Percentiles rank a stretch among this genome's conserved stretches.
These are phyloP conservation scores for Wallacemonas sp. DNA, from an alignment of 208 protist species.

Conservation along the genomic window DNA sequence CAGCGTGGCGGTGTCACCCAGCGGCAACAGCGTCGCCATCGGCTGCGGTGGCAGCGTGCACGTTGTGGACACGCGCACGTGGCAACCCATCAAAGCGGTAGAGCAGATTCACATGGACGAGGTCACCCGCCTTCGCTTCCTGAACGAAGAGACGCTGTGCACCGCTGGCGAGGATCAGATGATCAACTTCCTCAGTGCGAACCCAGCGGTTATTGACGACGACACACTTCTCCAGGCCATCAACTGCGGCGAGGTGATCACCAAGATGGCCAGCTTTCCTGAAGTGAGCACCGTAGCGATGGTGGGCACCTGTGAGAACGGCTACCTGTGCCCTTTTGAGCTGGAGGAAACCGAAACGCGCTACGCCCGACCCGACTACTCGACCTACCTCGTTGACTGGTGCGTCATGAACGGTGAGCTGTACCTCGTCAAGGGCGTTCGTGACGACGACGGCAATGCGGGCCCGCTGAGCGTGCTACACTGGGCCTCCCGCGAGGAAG, in stretches of 20 bases:
- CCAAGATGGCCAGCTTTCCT: slow-evolving; percentile 63
- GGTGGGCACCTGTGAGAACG: slow-evolving; percentile 85
- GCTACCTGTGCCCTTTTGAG: slow-evolving; percentile 64
- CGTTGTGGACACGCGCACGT: slow-evolving; percentile 69
- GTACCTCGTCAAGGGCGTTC: slow-evolving; percentile 45
- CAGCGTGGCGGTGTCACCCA: slow-evolving; percentile 51
- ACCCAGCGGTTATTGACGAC: slow-evolving; percentile 50
- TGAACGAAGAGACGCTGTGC: slow-evolving; percentile 62
- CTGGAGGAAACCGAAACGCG: slow-evolving; percentile 47
- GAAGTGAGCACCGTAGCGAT: slow-evolving; percentile 40
- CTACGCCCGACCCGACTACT: slow-evolving; percentile 40
- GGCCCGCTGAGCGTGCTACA: slow-evolving; percentile 52
- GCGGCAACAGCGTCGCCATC: slow-evolving; percentile 37
- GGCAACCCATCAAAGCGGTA: slow-evolving; percentile 35
- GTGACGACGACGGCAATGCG: slow-evolving; percentile 77
- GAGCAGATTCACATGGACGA: slow-evolving; percentile 80
- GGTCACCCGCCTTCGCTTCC: slow-evolving; percentile 72
- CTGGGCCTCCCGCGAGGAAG: slow-evolving; percentile 23
- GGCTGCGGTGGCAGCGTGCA: slow-evolving; percentile 54
- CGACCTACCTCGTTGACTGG: slow-evolving; percentile 80
- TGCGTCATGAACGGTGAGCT: slow-evolving; percentile 47
- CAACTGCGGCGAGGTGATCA: slow-evolving; percentile 72
- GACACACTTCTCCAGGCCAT: slow-evolving; percentile 73
- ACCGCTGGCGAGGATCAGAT: slow-evolving; percentile 86
- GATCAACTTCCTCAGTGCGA: slow-evolving; percentile 74